phyloP scores from a whole-genome alignment of 306 rosid genomes.

The Cicer judaicum region DNA sequence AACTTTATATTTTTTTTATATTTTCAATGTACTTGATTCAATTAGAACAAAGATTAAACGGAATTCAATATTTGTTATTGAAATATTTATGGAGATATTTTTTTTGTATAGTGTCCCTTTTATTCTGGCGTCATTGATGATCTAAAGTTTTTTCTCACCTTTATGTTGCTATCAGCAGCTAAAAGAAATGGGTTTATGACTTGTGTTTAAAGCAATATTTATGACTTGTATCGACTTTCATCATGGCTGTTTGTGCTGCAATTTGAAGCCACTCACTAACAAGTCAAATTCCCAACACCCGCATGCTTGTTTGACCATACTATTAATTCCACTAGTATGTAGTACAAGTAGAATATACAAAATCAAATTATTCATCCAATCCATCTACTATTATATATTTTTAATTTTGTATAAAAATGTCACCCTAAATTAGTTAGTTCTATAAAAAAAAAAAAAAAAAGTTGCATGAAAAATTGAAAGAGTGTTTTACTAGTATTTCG shows the following conservation, averaged over 20 bases:
- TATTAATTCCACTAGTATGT: neutral
- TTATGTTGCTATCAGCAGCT: slow-evolving; percentile 33
- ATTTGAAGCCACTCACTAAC: slow-evolving; percentile 46
- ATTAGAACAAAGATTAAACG: too few relatives aligned
- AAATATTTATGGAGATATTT: neutral
- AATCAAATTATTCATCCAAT: too few relatives aligned
- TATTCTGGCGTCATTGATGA: slow-evolving; percentile 4
- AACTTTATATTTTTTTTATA: too few relatives aligned
- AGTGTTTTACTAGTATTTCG: too few relatives aligned
- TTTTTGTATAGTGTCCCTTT: neutral
- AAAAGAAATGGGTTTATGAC: slow-evolving; percentile 43
- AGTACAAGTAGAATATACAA: too few relatives aligned
- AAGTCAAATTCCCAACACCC: slow-evolving; percentile 40
- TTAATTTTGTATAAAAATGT: too few relatives aligned
- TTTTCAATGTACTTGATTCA: too few relatives aligned
- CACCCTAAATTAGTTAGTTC: too few relatives aligned
- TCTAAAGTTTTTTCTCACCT: slow-evolving; percentile 14
- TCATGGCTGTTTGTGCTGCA: slow-evolving; percentile 49
- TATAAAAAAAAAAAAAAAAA: too few relatives aligned
- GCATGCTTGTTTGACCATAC: slow-evolving; percentile 30
- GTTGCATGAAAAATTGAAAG: too few relatives aligned
- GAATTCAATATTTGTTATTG: neutral
- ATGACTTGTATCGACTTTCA: slow-evolving; percentile 39
- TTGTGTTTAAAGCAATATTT: slow-evolving; percentile 50
- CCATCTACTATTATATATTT: too few relatives aligned